These are phyloP conservation scores for Hypoxylon intermedium DNA, from an alignment of 495 filamentous ascomycete genomes.

Conservation along the genomic window DNA sequence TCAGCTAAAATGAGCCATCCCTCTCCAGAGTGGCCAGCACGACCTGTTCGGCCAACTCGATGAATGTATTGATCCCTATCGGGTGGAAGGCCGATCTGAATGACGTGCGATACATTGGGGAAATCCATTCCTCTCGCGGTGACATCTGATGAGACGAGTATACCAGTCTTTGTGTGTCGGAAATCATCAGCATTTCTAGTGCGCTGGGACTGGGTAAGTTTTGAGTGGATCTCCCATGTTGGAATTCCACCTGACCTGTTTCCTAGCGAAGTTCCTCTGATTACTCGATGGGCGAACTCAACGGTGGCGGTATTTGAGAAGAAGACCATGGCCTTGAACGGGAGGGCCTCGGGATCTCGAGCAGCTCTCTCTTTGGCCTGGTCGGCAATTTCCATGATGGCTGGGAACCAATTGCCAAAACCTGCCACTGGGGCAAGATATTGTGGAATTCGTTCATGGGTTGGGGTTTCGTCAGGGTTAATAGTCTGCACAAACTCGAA, in stretches of 20 bases:
- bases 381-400: constrained; percentile 75
- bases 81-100: constrained; percentile 79
- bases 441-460: constrained; percentile 85
- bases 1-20: constrained; percentile 78
- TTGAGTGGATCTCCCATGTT: constrained; percentile 78
- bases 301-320: constrained; percentile 79
- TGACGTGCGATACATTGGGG: constrained; percentile 87
- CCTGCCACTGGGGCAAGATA: constrained; percentile 67
- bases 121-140: constrained; percentile 98
- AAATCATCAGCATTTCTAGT: constrained; percentile 75
- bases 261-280: constrained; percentile 50
- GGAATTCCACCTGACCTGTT: constrained; percentile 25
- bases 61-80: constrained; percentile 86
- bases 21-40: constrained; percentile 77
- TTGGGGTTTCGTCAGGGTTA: constrained; percentile 76
- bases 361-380: constrained; percentile 55
- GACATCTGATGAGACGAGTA: constrained; percentile 92
- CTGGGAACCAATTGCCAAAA: constrained; percentile 77
- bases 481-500: constrained; percentile 89
- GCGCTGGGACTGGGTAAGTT: constrained; percentile 71
- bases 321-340: constrained; percentile 95
- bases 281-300: constrained; percentile 64
- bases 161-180: constrained; percentile 64
- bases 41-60: constrained; percentile 76
- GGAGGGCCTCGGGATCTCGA: constrained; percentile 50